Conservation (phyloP, 1,284 basidiomycete species). For the Cutaneotrichosporon arboriforme region DNA sequence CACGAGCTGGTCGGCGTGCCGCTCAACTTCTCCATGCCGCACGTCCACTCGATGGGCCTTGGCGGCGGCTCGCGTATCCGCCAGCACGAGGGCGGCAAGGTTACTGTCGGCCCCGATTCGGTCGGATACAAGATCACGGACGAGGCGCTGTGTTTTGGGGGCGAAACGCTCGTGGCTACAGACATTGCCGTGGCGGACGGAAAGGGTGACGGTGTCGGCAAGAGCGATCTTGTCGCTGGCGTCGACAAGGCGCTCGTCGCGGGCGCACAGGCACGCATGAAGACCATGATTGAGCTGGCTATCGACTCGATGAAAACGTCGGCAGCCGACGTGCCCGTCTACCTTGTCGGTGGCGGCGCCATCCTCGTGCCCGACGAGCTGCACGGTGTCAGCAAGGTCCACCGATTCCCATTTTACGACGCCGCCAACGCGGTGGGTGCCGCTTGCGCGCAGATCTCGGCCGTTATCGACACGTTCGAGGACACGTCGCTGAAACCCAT, state of each 20-base stretch:
- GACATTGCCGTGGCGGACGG: constrained; percentile 53
- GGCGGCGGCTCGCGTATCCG: constrained; percentile 36
- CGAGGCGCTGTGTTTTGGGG: constrained; percentile 54
- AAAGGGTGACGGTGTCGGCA: constrained; percentile 45
- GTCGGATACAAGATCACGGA: constrained; percentile 55
- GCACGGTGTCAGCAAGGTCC: constrained; percentile 52
- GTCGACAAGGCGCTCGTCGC: constrained; percentile 37
- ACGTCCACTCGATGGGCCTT: constrained; percentile 32
- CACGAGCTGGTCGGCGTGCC: constrained; percentile 33
- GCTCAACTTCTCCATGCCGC: constrained; percentile 37
- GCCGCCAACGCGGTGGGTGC: constrained; percentile 59
- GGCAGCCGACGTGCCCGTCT: constrained; percentile 45
- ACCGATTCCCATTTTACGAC: constrained; percentile 53
- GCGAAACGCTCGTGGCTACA: constrained; percentile 54
- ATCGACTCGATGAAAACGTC: constrained; percentile 59
- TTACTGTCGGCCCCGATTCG: constrained; percentile 57
- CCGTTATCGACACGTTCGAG: constrained; percentile 38
- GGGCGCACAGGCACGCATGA: constrained; percentile 48
- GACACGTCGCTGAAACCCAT: constrained; percentile 14
- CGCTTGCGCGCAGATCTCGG: constrained; percentile 38
- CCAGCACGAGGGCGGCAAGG: constrained; percentile 27
- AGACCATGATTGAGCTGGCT: constrained; percentile 53
- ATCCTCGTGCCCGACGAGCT: constrained; percentile 48
- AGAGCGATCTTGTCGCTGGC: constrained; percentile 41
- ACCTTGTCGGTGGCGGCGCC: constrained; percentile 37